Percentiles rank a stretch among this genome's conserved stretches.
phyloP scores from a whole-genome alignment of 140 eudicot species.

The Cichorium intybus region DNA sequence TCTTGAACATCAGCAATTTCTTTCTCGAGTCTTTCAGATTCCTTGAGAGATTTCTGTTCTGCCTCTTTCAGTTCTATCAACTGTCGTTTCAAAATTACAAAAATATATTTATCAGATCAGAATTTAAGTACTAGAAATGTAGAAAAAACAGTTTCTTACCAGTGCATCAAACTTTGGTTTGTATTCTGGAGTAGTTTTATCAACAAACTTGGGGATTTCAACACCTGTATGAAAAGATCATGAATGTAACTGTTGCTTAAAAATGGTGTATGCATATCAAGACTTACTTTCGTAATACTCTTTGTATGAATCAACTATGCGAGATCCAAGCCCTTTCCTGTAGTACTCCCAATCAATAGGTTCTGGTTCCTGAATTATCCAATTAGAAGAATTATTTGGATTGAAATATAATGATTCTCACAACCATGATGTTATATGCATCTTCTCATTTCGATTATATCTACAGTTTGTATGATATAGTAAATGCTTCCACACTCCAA shows the following conservation, averaged over 20 bases:
- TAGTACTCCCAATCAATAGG: constrained; percentile 97
- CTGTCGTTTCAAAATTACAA: constrained; percentile 35
- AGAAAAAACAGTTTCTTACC: constrained; percentile 37
- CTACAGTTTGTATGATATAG: not conserved
- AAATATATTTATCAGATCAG: not conserved
- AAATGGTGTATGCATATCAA: not conserved
- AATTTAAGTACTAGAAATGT: not conserved
- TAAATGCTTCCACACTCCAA: not conserved
- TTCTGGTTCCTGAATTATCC: constrained; percentile 74
- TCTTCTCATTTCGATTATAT: not conserved
- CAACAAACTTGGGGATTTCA: constrained; percentile 89
- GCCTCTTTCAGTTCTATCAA: constrained; percentile 94
- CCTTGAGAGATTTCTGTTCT: constrained; percentile 73
- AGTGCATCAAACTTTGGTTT: constrained; percentile 85
- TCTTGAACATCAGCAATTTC: constrained; percentile 93
- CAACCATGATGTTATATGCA: not conserved
- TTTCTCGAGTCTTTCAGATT: constrained; percentile 90
- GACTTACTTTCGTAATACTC: constrained; percentile 82
- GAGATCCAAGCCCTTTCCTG: constrained; percentile 91
- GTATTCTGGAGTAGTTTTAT: constrained; percentile 77
- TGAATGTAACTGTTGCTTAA: constrained; percentile 10
- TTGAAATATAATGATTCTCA: not conserved
- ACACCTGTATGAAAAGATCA: constrained; percentile 43
- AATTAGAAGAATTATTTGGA: not conserved
- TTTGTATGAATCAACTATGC: constrained; percentile 93